Evolutionary conservation across 345 rosid genomes (phyloP).

Genomic region (Citrus hindsii): DNA sequence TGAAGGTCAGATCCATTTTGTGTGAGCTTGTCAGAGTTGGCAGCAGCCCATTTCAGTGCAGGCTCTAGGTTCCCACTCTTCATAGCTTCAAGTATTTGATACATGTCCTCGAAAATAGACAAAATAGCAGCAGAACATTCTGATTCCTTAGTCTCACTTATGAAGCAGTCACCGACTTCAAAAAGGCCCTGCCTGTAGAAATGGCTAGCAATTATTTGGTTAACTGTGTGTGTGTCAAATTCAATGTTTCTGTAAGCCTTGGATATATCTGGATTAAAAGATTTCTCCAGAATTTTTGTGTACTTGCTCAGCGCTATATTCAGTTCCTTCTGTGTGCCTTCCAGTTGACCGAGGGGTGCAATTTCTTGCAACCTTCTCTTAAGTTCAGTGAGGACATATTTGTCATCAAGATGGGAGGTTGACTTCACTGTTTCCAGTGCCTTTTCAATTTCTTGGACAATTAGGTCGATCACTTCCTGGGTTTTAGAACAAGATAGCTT

Average conservation of each 20-base stretch:
- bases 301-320: conserved; percentile 57
- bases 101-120: conserved; percentile 55
- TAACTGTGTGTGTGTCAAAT: conserved; percentile 48
- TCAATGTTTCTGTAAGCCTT: conserved; percentile 63
- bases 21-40: conserved; percentile 52
- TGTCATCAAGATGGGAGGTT: conserved; percentile 25
- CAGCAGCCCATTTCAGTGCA: conserved; percentile 58
- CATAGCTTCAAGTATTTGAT: conserved; percentile 58
- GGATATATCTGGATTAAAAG: conserved; percentile 56
- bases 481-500: conserved; percentile 52
- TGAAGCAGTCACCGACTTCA: conserved; percentile 60
- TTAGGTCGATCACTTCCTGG: conserved; percentile 50
- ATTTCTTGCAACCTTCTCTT: conserved; percentile 41
- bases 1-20: conserved; percentile 59
- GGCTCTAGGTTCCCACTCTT: conserved; percentile 47
- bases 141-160: conserved; percentile 43
- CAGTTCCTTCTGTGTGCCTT: conserved; percentile 61
- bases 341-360: conserved; percentile 45
- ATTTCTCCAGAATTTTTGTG: conserved; percentile 57
- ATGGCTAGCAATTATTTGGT: conserved; percentile 63
- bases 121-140: conserved; percentile 38
- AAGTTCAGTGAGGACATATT: conserved; percentile 35
- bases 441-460: conserved; percentile 52
- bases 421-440: conserved; percentile 29
- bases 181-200: conserved; percentile 69